A percentile compares a stretch with the other conserved stretches of the same genome.
Evolutionary conservation across 2,329 filamentous ascomycete genomes (phyloP).

Genomic region (Penicillium sp.): DNA sequence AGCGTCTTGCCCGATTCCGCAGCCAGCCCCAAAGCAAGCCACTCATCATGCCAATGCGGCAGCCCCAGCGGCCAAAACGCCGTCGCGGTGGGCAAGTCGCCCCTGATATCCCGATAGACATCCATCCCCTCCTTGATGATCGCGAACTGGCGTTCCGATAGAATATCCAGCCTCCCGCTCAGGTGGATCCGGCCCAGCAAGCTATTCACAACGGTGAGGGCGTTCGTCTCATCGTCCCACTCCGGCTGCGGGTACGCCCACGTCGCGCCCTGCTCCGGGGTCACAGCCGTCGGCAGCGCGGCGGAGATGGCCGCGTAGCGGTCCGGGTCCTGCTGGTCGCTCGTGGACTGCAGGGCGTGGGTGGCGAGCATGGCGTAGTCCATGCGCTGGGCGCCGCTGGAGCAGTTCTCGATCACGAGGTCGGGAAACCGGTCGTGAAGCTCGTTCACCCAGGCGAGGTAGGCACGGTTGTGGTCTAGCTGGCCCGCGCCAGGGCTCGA

Average conservation of each 20-base stretch:
- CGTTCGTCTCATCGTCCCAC: conserved; percentile 43
- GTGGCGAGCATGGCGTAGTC: conserved; percentile 42
- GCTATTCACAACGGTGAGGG: conserved; percentile 41
- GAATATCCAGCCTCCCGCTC: conserved; percentile 34
- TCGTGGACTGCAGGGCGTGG: conserved; percentile 41
- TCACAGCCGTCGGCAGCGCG: conserved; percentile 38
- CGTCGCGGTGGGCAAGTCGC: conserved; percentile 23
- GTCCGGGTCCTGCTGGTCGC: conserved; percentile 42
- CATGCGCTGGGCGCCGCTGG: conserved; percentile 42
- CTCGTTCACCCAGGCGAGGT: conserved; percentile 37
- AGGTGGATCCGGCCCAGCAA: conserved; percentile 40
- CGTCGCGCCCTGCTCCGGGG: conserved; percentile 41
- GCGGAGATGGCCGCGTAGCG: conserved; percentile 40
- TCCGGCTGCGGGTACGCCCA: conserved; percentile 44
- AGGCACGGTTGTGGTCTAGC: conserved; percentile 39
- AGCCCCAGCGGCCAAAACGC: conserved; percentile 43
- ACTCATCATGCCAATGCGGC: conserved; percentile 39
- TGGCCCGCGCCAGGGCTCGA: conserved; percentile 31
- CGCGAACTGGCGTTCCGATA: conserved; percentile 28
- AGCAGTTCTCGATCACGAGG: conserved; percentile 45
- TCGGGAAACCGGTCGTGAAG: conserved; percentile 32
- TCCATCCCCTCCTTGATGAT: conserved; percentile 37
- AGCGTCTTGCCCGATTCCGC: neutral
- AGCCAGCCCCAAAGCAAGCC: conserved; percentile 35
- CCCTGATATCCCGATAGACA: conserved; percentile 34